Conservation (phyloP, 2,329 filamentous ascomycete genomes). For the Verticillium nubilum region DNA sequence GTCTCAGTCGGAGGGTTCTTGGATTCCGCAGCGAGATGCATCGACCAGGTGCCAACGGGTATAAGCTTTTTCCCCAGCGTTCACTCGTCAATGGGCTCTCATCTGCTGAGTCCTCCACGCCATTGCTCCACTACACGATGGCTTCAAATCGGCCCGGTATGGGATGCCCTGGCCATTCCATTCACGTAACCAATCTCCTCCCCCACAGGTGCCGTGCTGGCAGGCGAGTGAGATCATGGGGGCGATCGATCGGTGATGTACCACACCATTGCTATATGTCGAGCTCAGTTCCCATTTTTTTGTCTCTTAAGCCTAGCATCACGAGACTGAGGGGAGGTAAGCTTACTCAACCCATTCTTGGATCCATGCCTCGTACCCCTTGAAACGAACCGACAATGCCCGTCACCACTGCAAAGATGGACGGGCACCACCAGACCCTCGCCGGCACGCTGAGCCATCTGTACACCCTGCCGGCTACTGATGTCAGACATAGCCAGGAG, state of each 20-base stretch:
- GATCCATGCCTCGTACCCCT: background rate
- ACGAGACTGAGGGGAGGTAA: background rate
- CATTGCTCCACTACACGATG: background rate
- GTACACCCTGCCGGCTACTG: background rate
- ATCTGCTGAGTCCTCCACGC: background rate
- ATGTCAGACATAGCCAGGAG: background rate
- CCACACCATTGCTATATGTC: background rate
- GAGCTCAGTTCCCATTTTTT: background rate
- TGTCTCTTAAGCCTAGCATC: background rate
- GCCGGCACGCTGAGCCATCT: background rate
- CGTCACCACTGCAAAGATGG: background rate
- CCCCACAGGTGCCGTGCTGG: background rate
- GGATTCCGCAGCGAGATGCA: background rate
- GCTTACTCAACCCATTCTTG: background rate
- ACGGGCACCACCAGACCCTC: background rate
- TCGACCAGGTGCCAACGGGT: background rate
- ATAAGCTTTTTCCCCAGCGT: background rate
- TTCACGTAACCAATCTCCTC: background rate
- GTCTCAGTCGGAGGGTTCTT: background rate
- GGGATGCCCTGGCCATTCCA: background rate
- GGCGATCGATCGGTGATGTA: background rate
- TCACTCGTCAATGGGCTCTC: background rate
- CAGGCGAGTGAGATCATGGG: background rate
- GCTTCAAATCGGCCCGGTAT: background rate
- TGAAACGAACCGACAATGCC: background rate